Evolutionary conservation across 1,284 basidiomycete genomes (phyloP).

Genomic region (Trichosporon faecale): DNA sequence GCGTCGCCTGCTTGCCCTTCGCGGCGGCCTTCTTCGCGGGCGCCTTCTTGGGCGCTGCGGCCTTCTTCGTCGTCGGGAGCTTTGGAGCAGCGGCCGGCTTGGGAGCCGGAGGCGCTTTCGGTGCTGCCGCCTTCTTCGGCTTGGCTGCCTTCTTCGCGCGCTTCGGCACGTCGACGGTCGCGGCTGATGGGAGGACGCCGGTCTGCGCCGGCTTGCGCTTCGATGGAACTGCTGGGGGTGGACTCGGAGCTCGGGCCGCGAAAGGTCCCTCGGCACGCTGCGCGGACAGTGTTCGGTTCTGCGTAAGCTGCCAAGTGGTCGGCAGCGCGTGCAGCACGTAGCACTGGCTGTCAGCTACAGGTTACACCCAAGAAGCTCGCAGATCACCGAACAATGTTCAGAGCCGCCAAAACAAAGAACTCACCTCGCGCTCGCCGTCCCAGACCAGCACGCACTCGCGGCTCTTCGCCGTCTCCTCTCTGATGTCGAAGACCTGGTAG

Average conservation of each 20-base stretch:
- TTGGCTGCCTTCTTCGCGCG: neutral
- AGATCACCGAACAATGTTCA: neutral
- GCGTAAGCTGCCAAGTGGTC: slow-evolving; percentile 35
- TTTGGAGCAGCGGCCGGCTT: neutral
- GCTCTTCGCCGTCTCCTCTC: slow-evolving; percentile 37
- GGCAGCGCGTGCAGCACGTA: slow-evolving; percentile 32
- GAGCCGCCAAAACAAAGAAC: slow-evolving; percentile 13
- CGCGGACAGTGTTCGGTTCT: slow-evolving; percentile 32
- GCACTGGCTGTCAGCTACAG: neutral
- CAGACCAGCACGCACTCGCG: slow-evolving; percentile 47
- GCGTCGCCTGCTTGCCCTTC: slow-evolving; percentile 12
- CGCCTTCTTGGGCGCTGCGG: slow-evolving; percentile 11
- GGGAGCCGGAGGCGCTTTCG: neutral
- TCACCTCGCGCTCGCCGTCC: slow-evolving; percentile 34
- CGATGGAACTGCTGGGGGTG: neutral
- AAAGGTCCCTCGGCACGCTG: slow-evolving; percentile 13
- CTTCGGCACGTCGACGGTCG: slow-evolving; percentile 2
- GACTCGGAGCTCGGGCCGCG: neutral
- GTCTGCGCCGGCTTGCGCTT: slow-evolving; percentile 15
- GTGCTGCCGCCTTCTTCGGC: slow-evolving; percentile 1
- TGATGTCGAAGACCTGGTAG: slow-evolving; percentile 42
- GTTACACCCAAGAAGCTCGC: neutral
- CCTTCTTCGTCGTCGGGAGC: slow-evolving; percentile 9
- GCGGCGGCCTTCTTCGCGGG: slow-evolving; percentile 17
- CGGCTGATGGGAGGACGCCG: neutral